Conservation (phyloP, 345 rosid species). For the Eucalyptus victrix region DNA sequence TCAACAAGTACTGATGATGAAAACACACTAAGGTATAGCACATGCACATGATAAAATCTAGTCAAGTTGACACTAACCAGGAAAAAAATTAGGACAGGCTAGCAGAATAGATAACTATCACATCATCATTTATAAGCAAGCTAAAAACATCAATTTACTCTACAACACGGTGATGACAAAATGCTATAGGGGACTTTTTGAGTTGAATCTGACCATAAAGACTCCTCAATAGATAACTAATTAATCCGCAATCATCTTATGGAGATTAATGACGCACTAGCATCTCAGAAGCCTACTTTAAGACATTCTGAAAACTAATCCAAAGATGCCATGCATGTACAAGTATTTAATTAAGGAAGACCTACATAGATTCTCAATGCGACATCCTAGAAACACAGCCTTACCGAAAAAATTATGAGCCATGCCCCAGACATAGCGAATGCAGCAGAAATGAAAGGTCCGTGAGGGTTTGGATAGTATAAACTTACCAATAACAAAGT, state of each 20-base stretch:
- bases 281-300: not conserved
- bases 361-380: not conserved
- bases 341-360: not conserved
- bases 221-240: not conserved
- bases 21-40: not conserved
- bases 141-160: not conserved
- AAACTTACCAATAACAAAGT: constrained; percentile 64
- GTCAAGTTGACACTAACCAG: not conserved
- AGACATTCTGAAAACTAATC: not conserved
- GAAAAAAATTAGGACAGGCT: not conserved
- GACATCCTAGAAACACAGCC: not conserved
- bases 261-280: not conserved
- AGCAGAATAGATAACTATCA: not conserved
- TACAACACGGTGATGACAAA: not conserved
- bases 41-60: not conserved
- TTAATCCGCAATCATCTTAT: not conserved
- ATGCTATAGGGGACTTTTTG: not conserved
- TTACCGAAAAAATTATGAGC: not conserved
- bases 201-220: not conserved
- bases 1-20: not conserved
- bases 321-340: not conserved
- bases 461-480: not conserved
- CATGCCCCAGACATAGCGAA: not conserved
- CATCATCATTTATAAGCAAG: not conserved
- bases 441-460: not conserved